Evolutionary conservation across 352 stramenopile genomes (phyloP), one percentile per base, ranked within the genome.

Genomic region (Pythium phragmiticola): DNA sequence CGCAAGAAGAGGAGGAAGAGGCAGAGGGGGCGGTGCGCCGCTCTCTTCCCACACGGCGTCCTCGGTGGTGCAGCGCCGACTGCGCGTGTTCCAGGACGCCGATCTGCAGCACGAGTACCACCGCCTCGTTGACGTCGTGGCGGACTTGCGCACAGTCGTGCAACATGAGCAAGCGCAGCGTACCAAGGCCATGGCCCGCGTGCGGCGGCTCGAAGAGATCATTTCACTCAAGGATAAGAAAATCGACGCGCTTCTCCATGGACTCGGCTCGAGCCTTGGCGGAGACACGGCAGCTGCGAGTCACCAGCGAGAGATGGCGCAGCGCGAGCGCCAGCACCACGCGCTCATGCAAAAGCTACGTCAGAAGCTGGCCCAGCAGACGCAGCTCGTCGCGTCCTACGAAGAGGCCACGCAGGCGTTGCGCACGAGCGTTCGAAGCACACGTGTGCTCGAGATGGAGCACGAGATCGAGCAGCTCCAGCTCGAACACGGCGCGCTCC

Each of bases 181-280:
- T 3, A 52, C 83, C 5, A 87, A 87, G 34, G 73, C 77, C 12
- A 72, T 82, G 16, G 70, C 78, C 4, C 75, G 76, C 7, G 74
- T 78, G 9, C 75, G 81, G 16, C 71, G 78, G 0, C 69, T 90
- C 1, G 81, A 90, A 68, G 81, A 90, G 57, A 84, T 90, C 19
- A 67, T 84, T 14, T 58, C 69, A 3, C 74, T 88, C 58, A 90
- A 90, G 53, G 81, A 90, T 62, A 83, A 74, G 63, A 88, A 88
- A 51, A 88, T 90, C 28, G 81, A 90, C 56, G 61, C 70, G 7
- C 63, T 89, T 30, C 69, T 88, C 34, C 73, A 84, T 21, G 67
- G 61, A 2, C 80, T 80, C 21, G 51, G 68, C 26, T 30, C 75
- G 19, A 60, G 63, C 36, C 39, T 64, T 2, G 57, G 68, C 26